Evolutionary conservation across 805 yeast genomes (phyloP).

Genomic region (Nakazawaea siamensis): DNA sequence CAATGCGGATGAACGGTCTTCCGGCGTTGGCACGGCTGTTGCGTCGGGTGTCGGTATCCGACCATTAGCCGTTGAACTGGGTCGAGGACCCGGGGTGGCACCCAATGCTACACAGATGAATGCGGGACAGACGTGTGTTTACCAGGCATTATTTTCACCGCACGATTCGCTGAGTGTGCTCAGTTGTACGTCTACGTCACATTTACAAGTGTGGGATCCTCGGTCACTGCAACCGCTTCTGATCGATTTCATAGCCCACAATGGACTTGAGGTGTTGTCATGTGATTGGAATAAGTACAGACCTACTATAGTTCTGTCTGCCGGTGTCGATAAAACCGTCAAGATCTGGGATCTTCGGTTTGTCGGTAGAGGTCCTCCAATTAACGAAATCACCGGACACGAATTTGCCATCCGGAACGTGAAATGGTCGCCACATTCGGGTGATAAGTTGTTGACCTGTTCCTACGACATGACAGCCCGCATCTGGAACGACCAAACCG

Average conservation of each 20-base stretch:
- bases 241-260: conserved; percentile 60
- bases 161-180: conserved; percentile 66
- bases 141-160: conserved; percentile 76
- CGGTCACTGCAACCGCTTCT: conserved; percentile 58
- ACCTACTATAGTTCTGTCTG: conserved; percentile 71
- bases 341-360: conserved; percentile 85
- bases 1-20: conserved; percentile 17
- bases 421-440: conserved; percentile 83
- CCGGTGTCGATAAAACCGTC: conserved; percentile 84
- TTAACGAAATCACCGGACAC: conserved; percentile 77
- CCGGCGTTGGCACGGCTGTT: not conserved
- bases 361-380: conserved; percentile 41
- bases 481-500: conserved; percentile 74
- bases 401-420: conserved; percentile 81
- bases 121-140: conserved; percentile 51
- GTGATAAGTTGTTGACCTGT: conserved; percentile 61
- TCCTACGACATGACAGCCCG: conserved; percentile 91
- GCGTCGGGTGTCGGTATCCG: not conserved
- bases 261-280: conserved; percentile 71
- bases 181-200: conserved; percentile 69
- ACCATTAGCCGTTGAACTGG: conserved; percentile 18
- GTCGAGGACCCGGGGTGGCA: conserved; percentile 7
- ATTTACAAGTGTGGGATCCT: conserved; percentile 74
- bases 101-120: conserved; percentile 24
- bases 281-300: conserved; percentile 91